These are phyloP conservation scores for Primulina tabacum DNA, from an alignment of 257 asterid species.

Conservation along the genomic window DNA sequence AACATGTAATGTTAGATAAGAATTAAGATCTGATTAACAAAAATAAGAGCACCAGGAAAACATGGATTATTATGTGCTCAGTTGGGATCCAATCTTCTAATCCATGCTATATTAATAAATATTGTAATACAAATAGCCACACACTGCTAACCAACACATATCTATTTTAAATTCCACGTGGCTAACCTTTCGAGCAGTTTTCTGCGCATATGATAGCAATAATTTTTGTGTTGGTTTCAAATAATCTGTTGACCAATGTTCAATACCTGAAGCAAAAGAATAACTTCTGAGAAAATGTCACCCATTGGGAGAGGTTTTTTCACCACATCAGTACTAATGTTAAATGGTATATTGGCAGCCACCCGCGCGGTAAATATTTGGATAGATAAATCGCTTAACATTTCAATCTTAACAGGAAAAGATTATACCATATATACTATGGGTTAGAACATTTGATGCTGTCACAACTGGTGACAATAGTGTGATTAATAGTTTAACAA, in stretches of 20 bases:
- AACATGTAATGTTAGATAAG: not conserved
- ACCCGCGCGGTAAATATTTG: conserved; percentile 47
- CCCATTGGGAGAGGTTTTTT: conserved; percentile 99
- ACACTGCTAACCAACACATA: too few species aligned
- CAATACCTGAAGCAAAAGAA: conserved; percentile 84
- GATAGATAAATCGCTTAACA: not conserved
- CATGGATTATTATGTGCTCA: conserved; percentile 6
- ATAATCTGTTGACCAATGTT: not conserved
- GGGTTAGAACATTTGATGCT: too few species aligned
- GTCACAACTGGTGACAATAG: too few species aligned
- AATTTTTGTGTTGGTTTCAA: not conserved
- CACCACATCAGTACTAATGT: conserved; percentile 82
- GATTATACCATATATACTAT: not conserved
- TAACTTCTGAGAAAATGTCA: conserved; percentile 80
- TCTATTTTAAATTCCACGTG: not conserved
- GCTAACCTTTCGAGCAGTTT: not conserved
- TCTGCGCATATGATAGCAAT: conserved; percentile 4
- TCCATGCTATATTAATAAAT: not conserved
- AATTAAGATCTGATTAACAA: not conserved
- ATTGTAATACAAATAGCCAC: not conserved
- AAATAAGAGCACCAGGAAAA: not conserved
- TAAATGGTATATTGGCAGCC: conserved; percentile 89
- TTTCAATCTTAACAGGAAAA: not conserved
- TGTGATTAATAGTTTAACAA: not conserved
- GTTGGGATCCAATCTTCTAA: not conserved